Percentiles rank a stretch among this genome's conserved stretches.
These are phyloP conservation scores for Talaromyces verruculosus DNA, from an alignment of 2,329 filamentous ascomycete species.

Conservation along the genomic window DNA sequence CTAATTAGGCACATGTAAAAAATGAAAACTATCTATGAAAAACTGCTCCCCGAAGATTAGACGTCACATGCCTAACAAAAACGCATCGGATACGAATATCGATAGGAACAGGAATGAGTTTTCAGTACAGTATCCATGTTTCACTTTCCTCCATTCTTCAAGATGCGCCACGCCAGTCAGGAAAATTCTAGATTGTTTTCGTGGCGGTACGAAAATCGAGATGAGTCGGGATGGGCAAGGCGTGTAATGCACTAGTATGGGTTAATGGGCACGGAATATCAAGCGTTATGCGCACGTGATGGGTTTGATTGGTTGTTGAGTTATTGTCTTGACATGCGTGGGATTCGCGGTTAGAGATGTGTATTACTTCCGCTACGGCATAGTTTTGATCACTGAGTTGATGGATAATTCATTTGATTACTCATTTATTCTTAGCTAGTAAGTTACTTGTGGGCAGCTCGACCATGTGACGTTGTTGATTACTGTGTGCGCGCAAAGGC, in stretches of 20 bases:
- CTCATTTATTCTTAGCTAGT: background rate
- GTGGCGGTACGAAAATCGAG: background rate
- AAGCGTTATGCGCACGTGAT: background rate
- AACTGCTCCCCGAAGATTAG: conserved; percentile 3
- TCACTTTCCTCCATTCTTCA: background rate
- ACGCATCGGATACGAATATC: background rate
- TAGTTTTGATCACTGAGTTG: too few species aligned
- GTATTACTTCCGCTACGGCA: background rate
- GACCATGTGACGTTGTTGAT: background rate
- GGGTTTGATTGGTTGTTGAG: background rate
- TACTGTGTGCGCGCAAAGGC: too few species aligned
- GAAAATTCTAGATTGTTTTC: background rate
- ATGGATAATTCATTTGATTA: too few species aligned
- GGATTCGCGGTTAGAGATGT: background rate
- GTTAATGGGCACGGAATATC: background rate
- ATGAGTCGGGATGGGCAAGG: background rate
- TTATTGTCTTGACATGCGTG: too few species aligned
- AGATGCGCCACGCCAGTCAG: background rate
- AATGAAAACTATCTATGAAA: background rate
- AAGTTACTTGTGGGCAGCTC: background rate
- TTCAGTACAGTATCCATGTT: background rate
- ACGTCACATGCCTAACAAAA: conserved; percentile 11
- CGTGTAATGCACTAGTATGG: background rate
- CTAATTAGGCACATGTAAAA: background rate
- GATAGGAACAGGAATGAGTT: conserved; percentile 5